A percentile compares a stretch with the other conserved stretches of the same genome.
Conservation (phyloP, 345 rosid genomes). For the Salix suchowensis region DNA sequence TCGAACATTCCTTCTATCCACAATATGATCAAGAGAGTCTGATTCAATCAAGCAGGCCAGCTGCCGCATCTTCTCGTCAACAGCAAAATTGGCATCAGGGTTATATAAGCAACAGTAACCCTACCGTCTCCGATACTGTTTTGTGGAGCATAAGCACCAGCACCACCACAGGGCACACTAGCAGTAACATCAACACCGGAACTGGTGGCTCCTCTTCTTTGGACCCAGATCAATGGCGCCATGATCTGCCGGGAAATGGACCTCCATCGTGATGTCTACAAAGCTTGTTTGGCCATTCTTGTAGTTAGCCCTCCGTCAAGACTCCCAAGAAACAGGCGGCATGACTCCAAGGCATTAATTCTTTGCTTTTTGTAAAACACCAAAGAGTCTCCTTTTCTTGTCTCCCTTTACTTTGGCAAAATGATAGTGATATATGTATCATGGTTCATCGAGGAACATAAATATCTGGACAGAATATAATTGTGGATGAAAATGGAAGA, state of each 20-base stretch:
- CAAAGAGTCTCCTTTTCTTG: background rate
- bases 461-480: constrained; percentile 2
- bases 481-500: constrained; percentile 19
- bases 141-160: constrained; percentile 32
- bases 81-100: constrained; percentile 34
- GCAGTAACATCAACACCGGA: background rate
- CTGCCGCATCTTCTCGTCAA: constrained; percentile 6
- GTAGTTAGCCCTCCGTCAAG: constrained; percentile 1
- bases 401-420: constrained; percentile 4
- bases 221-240: constrained; percentile 35
- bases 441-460: background rate
- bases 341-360: constrained; percentile 2
- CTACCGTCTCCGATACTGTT: constrained; percentile 22
- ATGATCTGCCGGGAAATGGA: constrained; percentile 32
- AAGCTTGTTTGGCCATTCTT: background rate
- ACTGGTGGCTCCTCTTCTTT: constrained; percentile 14
- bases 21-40: constrained; percentile 13
- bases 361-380: constrained; percentile 13
- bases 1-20: constrained; percentile 11
- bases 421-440: background rate
- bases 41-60: constrained; percentile 17
- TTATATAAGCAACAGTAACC: constrained; percentile 19
- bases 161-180: constrained; percentile 10
- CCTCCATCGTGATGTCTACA: constrained; percentile 22
- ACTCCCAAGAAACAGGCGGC: background rate